Evolutionary conservation across 2,329 filamentous ascomycete genomes (phyloP), one percentile per base, ranked within the genome.

Genomic region (Colletotrichum sp.): DNA sequence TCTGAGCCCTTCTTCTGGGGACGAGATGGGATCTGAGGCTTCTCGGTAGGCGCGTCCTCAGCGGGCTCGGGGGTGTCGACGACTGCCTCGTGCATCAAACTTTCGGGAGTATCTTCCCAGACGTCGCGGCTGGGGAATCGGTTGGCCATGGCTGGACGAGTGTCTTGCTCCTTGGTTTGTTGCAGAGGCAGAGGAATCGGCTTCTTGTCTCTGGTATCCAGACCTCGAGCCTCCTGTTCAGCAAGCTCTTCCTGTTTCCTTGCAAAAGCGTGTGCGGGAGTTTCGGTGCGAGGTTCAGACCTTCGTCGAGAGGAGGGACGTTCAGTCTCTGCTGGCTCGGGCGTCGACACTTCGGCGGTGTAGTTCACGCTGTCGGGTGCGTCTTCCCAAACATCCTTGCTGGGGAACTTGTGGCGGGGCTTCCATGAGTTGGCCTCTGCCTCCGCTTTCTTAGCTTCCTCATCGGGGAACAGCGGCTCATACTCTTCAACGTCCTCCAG

Each of bases 331-430:
- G 55, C 57, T 8, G 72, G 72, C 78, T 95, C 94, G 2, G 95
- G 95, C 1, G 95, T 97, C 4, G 93, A 94, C 9, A 98, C 96
- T 73, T 94, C 95, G 5, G 96, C 92, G 38, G 91, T 93, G 79
- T 90, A 91, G 79, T 97, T 92, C 66, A 95, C 88, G 83, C 95
- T 98, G 80, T 92, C 93, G 6, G 97, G 97, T 0, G 95, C 93
- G 82, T 99, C 97, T 85, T 99, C 97, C 97, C 97, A 99, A 54
- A 98, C 91, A 81, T 99, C 97, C 82, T 96, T 94, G 82, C 96
- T 98, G 2, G 97, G 97, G 83, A 99, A 99, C 75, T 90, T 84
- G 74, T 93, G 93, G 76, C 91, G 90, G 74, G 89, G 85, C 76
- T 91, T 87, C 69, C 86, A 86, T 70, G 88, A 83, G 76, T 88